Conservation (phyloP, 495 filamentous ascomycete species). For the Podospora comata region DNA sequence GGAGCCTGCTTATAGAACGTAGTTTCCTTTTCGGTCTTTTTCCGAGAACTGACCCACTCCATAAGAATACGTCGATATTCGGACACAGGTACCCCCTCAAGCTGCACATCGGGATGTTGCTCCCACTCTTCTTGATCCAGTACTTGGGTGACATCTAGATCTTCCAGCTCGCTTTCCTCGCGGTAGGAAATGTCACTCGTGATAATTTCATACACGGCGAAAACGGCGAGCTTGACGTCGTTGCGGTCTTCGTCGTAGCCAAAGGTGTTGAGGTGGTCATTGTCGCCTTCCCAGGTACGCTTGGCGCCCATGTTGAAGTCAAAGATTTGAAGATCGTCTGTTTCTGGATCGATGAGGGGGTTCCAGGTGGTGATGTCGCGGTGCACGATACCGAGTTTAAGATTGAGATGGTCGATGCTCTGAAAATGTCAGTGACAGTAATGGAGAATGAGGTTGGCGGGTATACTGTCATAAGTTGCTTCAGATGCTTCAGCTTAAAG, state of each 20-base stretch:
- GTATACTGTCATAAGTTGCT: constrained; percentile 13
- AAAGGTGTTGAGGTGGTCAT: neutral
- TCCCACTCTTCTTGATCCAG: constrained; percentile 9
- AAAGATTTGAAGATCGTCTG: constrained; percentile 13
- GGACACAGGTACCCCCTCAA: constrained; percentile 6
- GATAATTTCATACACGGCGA: constrained; percentile 19
- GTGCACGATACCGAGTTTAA: constrained; percentile 15
- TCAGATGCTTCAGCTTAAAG: constrained; percentile 18
- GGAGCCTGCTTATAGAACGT: constrained; percentile 7
- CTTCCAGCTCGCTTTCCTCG: constrained; percentile 6
- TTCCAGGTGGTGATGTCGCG: constrained; percentile 12
- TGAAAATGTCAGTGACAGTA: neutral
- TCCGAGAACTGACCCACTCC: constrained; percentile 12
- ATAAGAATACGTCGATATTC: constrained; percentile 13
- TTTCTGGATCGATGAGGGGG: constrained; percentile 16
- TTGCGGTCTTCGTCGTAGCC: constrained; percentile 5
- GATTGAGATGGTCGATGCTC: constrained; percentile 22
- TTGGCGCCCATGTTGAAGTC: constrained; percentile 17
- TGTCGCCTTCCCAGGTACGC: constrained; percentile 16
- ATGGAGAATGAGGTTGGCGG: neutral
- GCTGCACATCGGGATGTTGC: constrained; percentile 7
- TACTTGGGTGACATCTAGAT: constrained; percentile 8
- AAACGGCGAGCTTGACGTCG: constrained; percentile 15
- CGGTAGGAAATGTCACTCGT: constrained; percentile 10
- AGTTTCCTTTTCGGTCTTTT: neutral